Conservation (phyloP, 176 grass and related monocot genomes). For the Juncus inflexus region DNA sequence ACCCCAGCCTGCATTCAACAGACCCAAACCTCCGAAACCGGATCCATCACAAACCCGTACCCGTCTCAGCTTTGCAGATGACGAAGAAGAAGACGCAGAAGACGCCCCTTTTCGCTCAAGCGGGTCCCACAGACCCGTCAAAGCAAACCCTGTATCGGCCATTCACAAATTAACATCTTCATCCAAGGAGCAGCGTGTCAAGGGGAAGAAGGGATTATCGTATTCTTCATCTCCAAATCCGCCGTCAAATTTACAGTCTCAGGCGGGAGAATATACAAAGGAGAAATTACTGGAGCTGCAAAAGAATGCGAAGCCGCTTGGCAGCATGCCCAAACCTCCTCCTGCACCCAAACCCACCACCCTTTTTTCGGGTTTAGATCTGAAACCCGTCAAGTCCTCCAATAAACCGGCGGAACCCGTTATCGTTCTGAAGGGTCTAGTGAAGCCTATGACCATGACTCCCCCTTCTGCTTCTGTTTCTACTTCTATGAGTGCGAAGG, state of each 20-base stretch:
- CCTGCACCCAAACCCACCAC: background rate
- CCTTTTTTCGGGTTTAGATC: constrained; percentile 22
- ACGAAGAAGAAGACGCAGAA: constrained; percentile 69
- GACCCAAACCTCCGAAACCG: constrained; percentile 45
- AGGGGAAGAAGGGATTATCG: constrained; percentile 22
- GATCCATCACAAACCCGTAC: constrained; percentile 32
- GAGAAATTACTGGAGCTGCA: constrained; percentile 93
- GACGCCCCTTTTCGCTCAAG: constrained; percentile 30
- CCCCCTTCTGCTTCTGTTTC: constrained; percentile 19
- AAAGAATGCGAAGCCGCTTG: constrained; percentile 76
- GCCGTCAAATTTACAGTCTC: constrained; percentile 81
- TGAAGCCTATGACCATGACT: constrained; percentile 48
- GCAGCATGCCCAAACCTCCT: constrained; percentile 37
- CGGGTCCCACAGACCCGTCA: constrained; percentile 20
- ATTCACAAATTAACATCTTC: constrained; percentile 53
- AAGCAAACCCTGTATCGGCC: constrained; percentile 30
- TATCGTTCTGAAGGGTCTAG: constrained; percentile 77
- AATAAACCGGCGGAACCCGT: constrained; percentile 34
- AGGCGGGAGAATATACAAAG: constrained; percentile 84
- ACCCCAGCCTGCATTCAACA: constrained; percentile 18
- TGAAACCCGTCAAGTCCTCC: constrained; percentile 6
- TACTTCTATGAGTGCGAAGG: constrained; percentile 22
- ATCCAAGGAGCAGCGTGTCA: constrained; percentile 39
- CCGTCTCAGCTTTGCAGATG: constrained; percentile 91
- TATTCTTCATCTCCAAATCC: constrained; percentile 28